These are phyloP conservation scores for Apiotrichum sp. DNA, from an alignment of 1,284 basidiomycete genomes.

Conservation along the genomic window DNA sequence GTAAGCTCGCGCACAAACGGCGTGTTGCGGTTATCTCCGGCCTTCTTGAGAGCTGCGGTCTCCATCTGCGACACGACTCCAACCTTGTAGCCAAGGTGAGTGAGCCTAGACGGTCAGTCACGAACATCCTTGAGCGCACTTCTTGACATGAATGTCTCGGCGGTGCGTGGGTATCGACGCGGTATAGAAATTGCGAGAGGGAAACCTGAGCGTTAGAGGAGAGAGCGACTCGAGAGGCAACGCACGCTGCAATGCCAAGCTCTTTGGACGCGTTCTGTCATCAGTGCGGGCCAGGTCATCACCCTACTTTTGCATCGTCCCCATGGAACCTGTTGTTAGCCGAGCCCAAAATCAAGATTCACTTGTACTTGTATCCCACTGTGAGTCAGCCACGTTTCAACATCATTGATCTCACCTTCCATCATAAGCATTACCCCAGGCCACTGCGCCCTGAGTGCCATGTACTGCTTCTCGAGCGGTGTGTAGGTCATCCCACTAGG, in stretches of 20 bases:
- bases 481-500: constrained; percentile 75
- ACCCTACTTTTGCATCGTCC: constrained; percentile 70
- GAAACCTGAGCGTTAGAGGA: constrained; percentile 48
- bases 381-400: constrained; percentile 5
- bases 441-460: constrained; percentile 65
- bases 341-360: constrained; percentile 1
- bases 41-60: constrained; percentile 92
- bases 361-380: constrained; percentile 77
- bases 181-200: constrained; percentile 69
- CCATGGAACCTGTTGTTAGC: constrained; percentile 60
- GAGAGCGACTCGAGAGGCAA: neutral
- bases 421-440: constrained; percentile 74
- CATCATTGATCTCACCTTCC: constrained; percentile 49
- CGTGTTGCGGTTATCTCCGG: constrained; percentile 69
- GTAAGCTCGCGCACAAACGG: constrained; percentile 78
- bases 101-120: constrained; percentile 53
- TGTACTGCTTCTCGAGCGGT: constrained; percentile 72
- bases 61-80: constrained; percentile 90
- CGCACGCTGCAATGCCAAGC: constrained; percentile 63
- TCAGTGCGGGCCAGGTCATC: neutral
- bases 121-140: constrained; percentile 50
- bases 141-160: constrained; percentile 78
- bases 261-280: constrained; percentile 66
- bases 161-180: constrained; percentile 79
- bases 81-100: constrained; percentile 81